Evolutionary conservation across 768 basidiomycete species (phyloP).

Genomic region (Hericium erinaceus): DNA sequence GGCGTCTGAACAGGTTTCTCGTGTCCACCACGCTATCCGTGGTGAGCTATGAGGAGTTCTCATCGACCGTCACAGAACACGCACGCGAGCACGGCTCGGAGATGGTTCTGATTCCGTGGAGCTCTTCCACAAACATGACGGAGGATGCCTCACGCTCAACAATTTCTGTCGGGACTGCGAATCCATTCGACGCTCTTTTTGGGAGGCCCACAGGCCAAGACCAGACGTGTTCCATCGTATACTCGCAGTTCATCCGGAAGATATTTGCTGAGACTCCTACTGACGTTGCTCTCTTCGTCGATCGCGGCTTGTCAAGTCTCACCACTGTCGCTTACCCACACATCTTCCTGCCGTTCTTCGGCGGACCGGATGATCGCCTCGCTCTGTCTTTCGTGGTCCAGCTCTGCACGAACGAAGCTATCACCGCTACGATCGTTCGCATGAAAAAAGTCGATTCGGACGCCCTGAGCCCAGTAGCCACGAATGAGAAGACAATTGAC

Average conservation of each 20-base stretch:
- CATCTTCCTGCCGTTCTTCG: constrained; percentile 84
- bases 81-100: constrained; percentile 50
- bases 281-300: constrained; percentile 84
- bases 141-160: constrained; percentile 21
- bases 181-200: constrained; percentile 79
- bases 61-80: constrained; percentile 54
- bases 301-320: constrained; percentile 42
- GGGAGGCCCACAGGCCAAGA: constrained; percentile 38
- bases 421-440: constrained; percentile 68
- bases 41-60: constrained; percentile 66
- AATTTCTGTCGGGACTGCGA: constrained; percentile 20
- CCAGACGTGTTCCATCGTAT: constrained; percentile 44
- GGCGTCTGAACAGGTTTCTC: constrained; percentile 53
- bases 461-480: constrained; percentile 22
- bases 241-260: constrained; percentile 78
- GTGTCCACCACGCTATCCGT: constrained; percentile 68
- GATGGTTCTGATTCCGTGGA: constrained; percentile 83
- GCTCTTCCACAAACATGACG: constrained; percentile 24
- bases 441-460: constrained; percentile 36
- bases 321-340: constrained; percentile 36
- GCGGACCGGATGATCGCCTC: constrained; percentile 88
- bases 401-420: constrained; percentile 51
- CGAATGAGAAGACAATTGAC: constrained; percentile 20
- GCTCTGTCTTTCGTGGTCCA: constrained; percentile 78
- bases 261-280: constrained; percentile 64